Conservation (phyloP, 495 filamentous ascomycete species). For the Coniosporium apollinis region DNA sequence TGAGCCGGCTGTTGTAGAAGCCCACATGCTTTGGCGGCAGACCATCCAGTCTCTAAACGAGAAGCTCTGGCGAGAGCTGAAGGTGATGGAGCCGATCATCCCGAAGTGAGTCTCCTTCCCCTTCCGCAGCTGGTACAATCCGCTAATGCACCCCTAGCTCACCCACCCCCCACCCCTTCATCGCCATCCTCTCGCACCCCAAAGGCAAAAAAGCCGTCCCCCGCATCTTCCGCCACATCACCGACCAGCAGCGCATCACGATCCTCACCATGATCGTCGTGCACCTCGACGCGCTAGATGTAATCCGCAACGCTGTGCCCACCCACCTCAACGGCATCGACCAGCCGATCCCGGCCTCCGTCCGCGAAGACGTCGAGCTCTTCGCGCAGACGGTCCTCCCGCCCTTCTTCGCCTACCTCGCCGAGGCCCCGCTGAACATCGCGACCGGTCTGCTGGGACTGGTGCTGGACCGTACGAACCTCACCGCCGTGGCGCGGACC, state of each 20-base stretch:
- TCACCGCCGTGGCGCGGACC: slow-evolving; percentile 61
- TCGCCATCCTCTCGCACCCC: slow-evolving; percentile 79
- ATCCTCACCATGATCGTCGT: slow-evolving; percentile 90
- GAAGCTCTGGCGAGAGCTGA: slow-evolving; percentile 66
- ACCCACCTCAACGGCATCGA: slow-evolving; percentile 50
- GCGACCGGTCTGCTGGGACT: slow-evolving; percentile 77
- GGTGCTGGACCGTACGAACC: slow-evolving; percentile 63
- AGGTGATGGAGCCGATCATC: slow-evolving; percentile 80
- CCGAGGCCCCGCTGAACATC: slow-evolving; percentile 77
- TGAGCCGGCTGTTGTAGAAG: slow-evolving; percentile 44
- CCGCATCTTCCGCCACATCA: slow-evolving; percentile 85
- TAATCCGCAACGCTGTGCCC: slow-evolving; percentile 64
- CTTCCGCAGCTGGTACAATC: background rate
- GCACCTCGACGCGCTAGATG: slow-evolving; percentile 82
- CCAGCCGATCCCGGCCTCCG: slow-evolving; percentile 32
- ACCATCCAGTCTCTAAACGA: slow-evolving; percentile 56
- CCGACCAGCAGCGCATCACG: slow-evolving; percentile 78
- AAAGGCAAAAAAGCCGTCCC: slow-evolving; percentile 96
- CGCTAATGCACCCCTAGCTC: slow-evolving; percentile 15
- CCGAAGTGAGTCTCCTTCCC: slow-evolving; percentile 27
- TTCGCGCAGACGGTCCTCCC: slow-evolving; percentile 81
- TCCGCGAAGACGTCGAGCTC: slow-evolving; percentile 81
- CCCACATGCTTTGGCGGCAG: slow-evolving; percentile 54
- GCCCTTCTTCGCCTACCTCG: slow-evolving; percentile 69
- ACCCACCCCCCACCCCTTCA: slow-evolving; percentile 75